Evolutionary conservation across 106 monocot genomes (phyloP).

Genomic region (Chionographis japonica): DNA sequence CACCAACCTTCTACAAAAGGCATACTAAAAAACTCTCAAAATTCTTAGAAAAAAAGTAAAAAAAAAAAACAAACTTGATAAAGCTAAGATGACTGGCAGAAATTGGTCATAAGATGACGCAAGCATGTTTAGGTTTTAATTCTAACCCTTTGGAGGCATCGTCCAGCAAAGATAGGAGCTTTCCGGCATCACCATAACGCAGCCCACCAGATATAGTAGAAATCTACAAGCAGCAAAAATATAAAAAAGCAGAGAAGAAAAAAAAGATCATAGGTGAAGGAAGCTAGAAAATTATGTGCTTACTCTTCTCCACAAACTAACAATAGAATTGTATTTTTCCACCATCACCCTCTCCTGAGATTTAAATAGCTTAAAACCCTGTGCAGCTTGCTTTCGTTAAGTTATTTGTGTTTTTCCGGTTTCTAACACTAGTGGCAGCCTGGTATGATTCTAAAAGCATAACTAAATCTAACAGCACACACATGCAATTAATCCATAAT

Average conservation of each 20-base stretch:
- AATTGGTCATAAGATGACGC: background rate
- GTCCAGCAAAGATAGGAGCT: conserved; percentile 66
- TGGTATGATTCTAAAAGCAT: background rate
- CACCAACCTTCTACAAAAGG: too few species aligned
- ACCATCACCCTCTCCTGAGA: conserved; percentile 60
- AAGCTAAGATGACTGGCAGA: background rate
- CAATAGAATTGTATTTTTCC: conserved; percentile 77
- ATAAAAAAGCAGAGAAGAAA: conserved; percentile 8
- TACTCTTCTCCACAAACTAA: conserved; percentile 92
- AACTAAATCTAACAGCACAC: background rate
- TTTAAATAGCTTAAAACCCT: conserved; percentile 75
- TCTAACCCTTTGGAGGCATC: conserved; percentile 72
- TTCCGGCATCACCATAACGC: conserved; percentile 70
- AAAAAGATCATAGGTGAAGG: background rate
- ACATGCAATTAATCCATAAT: background rate
- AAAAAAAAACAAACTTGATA: background rate
- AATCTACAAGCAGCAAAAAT: conserved; percentile 37
- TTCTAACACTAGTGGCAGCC: too few species aligned
- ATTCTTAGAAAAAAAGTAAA: too few species aligned
- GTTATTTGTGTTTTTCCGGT: conserved; percentile 4
- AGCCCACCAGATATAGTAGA: conserved; percentile 67
- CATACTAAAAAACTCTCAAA: too few species aligned
- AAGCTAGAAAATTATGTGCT: conserved; percentile 13
- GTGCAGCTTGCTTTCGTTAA: conserved; percentile 65
- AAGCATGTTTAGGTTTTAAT: conserved; percentile 2